Base-by-base conservation (phyloP, 2,329 filamentous ascomycete species). In the Fusarium neocosmosporiellum region DNA sequence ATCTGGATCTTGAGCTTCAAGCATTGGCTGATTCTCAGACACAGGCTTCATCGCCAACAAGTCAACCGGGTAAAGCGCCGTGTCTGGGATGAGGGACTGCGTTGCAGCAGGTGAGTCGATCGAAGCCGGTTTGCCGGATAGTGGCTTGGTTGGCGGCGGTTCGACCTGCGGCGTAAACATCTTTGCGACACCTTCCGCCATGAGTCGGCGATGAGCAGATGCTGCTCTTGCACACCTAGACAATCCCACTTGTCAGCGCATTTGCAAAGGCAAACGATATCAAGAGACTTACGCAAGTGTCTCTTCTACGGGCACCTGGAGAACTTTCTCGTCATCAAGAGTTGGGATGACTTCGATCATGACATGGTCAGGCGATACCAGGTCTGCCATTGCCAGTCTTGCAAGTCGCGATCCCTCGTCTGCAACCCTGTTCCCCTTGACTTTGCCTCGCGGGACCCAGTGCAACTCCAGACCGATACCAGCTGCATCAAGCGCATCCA, bases 361-460 rank as follows among this genome's bases (percentile, higher is more conserved):
- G 1, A 59, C 68, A 11, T 33, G 39, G 8, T 37, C 27, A 27
- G 50, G 7, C 18, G 39, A 46, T 22, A 29, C 16, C 16, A 59
- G 33, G 13, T 7, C 13, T 20, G 7, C 10, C 16, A 8, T 2
- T 41, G 31, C 13, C 8, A 53, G 18, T 41, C 58, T 63, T 13
- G 27, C 59, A 57, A 55, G 7, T 5, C 34, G 16, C 5, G 71
- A 67, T 4, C 61, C 70, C 54, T 59, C 22, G 27, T 70, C 60
- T 18, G 70, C 74, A 5, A 73, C 13, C 1, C 36, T 59, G 20
- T 65, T 73, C 5, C 74, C 73, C 6, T 22, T 34, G 9, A 54
- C n/a, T 14, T 22, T 18, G 5, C 36, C 54, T 14, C 72, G 59
- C 5, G 72, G 73, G 16, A 73, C 65, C 74, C 73, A 76, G 54